Conservation (phyloP, 2,329 filamentous ascomycete genomes). For the Volutella citrinella region DNA sequence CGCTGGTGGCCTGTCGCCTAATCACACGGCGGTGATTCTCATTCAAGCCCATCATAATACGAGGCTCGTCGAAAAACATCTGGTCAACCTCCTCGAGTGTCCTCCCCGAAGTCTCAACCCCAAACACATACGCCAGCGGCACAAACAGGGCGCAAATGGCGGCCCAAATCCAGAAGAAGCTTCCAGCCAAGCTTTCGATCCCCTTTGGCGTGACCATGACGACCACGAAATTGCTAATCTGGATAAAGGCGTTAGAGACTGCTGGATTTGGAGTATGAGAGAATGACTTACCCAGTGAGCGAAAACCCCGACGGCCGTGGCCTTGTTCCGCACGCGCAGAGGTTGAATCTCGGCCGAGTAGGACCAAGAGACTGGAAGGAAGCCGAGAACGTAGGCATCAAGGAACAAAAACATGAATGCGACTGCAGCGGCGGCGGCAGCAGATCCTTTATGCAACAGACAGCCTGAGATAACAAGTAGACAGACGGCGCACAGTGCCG, state of each 20-base stretch:
- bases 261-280: no score
- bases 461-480: conserved; percentile 5
- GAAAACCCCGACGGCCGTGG: conserved; percentile 1
- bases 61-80: conserved; percentile 6
- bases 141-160: conserved; percentile 6
- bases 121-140: conserved; percentile 4
- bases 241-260: no score
- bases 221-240: conserved; percentile 7
- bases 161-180: conserved; percentile 11
- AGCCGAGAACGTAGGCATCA: conserved; percentile 4
- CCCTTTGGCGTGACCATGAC: conserved; percentile 8
- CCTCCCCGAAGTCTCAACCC: conserved; percentile 4
- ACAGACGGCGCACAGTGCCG: conserved; percentile 3
- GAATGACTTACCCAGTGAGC: conserved; percentile 1
- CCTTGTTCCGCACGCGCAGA: conserved; percentile 1
- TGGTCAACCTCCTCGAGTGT: conserved; percentile 7
- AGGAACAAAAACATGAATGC: conserved; percentile 8
- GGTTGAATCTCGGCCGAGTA: conserved; percentile 2
- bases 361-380: neutral
- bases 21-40: conserved; percentile 1
- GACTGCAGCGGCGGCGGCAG: conserved; percentile 3
- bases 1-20: neutral
- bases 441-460: neutral
- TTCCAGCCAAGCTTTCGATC: conserved; percentile 3
- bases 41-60: conserved; percentile 5